Conservation (phyloP, 1,284 basidiomycete genomes). For the Omphalotus olearius region DNA sequence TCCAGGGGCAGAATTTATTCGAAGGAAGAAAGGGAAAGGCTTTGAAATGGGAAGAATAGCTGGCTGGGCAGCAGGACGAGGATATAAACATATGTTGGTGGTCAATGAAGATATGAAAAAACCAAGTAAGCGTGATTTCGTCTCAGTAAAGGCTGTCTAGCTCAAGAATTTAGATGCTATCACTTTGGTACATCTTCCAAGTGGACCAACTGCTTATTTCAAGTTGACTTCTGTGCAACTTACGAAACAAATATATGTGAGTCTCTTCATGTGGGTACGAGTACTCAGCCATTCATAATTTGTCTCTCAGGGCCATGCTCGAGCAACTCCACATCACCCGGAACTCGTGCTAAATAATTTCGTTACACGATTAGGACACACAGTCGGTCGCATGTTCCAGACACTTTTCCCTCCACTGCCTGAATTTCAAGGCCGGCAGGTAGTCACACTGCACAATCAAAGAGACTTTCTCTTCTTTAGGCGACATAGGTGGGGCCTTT, state of each 20-base stretch:
- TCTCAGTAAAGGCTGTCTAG: conserved; percentile 13
- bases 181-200: conserved; percentile 87
- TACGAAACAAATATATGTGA: conserved; percentile 81
- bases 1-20: conserved; percentile 92
- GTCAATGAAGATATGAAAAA: conserved; percentile 95
- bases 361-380: conserved; percentile 89
- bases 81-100: conserved; percentile 86
- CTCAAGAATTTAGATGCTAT: conserved; percentile 66
- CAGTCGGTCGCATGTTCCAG: conserved; percentile 92
- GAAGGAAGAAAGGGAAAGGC: conserved; percentile 87
- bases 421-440: conserved; percentile 95
- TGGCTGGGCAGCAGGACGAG: conserved; percentile 87
- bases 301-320: conserved; percentile 77
- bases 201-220: conserved; percentile 95
- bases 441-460: conserved; percentile 97
- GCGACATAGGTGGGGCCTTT: conserved; percentile 66
- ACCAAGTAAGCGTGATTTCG: conserved; percentile 63
- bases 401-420: conserved; percentile 94
- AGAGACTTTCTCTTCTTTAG: conserved; percentile 98
- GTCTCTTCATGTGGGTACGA: conserved; percentile 12
- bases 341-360: conserved; percentile 97
- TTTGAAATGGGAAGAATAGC: conserved; percentile 94
- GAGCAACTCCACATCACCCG: conserved; percentile 89
- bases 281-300: conserved; percentile 11
- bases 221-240: conserved; percentile 88